A percentile compares a stretch with the other conserved stretches of the same genome.
Evolutionary conservation across 2,329 filamentous ascomycete species (phyloP).

Genomic region (Trichophyton schoenleinii): DNA sequence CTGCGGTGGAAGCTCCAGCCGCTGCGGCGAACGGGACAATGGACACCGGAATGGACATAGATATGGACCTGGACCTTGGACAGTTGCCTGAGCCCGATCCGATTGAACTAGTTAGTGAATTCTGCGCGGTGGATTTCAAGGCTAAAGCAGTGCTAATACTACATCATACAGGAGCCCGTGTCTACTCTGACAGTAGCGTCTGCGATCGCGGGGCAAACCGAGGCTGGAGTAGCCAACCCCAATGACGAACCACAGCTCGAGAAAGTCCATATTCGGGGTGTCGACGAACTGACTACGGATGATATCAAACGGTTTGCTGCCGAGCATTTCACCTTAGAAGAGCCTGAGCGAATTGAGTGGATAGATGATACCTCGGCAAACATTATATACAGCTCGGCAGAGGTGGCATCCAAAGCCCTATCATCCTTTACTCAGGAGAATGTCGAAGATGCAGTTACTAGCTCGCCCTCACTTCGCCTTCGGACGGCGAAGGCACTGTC

Average conservation of each 20-base stretch:
- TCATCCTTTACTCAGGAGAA: slow-evolving; percentile 33
- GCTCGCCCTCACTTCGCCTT: slow-evolving; percentile 48
- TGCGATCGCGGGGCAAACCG: background rate
- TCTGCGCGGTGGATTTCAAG: too few relatives aligned
- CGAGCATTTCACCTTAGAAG: slow-evolving; percentile 49
- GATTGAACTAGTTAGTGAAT: slow-evolving; percentile 18
- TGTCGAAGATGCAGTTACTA: slow-evolving; percentile 23
- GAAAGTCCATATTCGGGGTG: slow-evolving; percentile 73
- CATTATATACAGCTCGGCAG: slow-evolving; percentile 54
- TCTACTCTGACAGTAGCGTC: background rate
- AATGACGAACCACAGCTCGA: slow-evolving; percentile 30
- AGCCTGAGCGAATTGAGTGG: slow-evolving; percentile 66
- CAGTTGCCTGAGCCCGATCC: slow-evolving; percentile 33
- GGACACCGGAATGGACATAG: slow-evolving; percentile 50
- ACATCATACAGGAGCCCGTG: background rate
- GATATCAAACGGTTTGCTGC: slow-evolving; percentile 65
- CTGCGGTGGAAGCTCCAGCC: background rate
- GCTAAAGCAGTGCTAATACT: background rate
- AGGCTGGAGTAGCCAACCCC: background rate
- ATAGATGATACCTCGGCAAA: slow-evolving; percentile 89
- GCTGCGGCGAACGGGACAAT: slow-evolving; percentile 13
- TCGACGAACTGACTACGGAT: slow-evolving; percentile 67
- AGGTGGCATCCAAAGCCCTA: slow-evolving; percentile 44
- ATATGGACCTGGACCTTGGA: slow-evolving; percentile 54
- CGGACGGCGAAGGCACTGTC: slow-evolving; percentile 58